Percentiles rank a stretch among this genome's conserved stretches.
phyloP scores from a whole-genome alignment of 192 early-diverging fungal genomes.

The Rhizoclosmatium sp. region DNA sequence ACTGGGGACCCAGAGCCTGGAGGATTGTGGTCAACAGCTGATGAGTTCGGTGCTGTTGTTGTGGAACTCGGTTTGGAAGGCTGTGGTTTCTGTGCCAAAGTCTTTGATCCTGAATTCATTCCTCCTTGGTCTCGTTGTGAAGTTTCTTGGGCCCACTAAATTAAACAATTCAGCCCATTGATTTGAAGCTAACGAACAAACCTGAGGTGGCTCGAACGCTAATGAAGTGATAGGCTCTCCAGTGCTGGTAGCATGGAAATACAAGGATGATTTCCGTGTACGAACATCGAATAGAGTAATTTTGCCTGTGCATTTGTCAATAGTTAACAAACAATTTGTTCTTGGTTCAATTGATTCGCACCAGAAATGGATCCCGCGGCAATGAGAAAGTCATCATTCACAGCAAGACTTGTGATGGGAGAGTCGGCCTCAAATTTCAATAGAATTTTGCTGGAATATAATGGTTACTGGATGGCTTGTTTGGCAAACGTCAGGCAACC shows the following conservation, averaged over 20 bases:
- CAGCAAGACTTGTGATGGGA: conserved; percentile 40
- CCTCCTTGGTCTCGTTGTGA: conserved; percentile 33
- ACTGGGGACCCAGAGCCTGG: conserved; percentile 29
- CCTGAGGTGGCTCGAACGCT: conserved; percentile 49
- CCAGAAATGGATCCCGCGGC: conserved; percentile 45
- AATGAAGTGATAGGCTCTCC: conserved; percentile 24
- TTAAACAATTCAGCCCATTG: not conserved
- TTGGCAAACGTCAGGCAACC: not conserved
- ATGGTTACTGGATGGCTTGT: not conserved
- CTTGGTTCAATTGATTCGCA: not conserved
- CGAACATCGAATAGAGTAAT: conserved; percentile 48
- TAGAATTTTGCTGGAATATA: conserved; percentile 36
- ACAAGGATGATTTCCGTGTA: conserved; percentile 14
- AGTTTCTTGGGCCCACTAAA: conserved; percentile 41
- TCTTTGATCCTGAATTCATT: not conserved
- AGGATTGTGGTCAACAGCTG: not conserved
- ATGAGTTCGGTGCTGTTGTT: not conserved
- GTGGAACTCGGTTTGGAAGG: not conserved
- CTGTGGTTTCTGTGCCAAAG: not conserved
- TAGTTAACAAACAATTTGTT: conserved; percentile 13
- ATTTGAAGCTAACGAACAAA: not conserved
- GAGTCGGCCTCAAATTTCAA: conserved; percentile 37
- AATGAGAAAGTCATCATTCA: conserved; percentile 50
- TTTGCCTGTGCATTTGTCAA: conserved; percentile 25
- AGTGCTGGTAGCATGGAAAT: not conserved